These are phyloP conservation scores for Aplosporella prunicola DNA, from an alignment of 2,329 filamentous ascomycete species.

Conservation along the genomic window DNA sequence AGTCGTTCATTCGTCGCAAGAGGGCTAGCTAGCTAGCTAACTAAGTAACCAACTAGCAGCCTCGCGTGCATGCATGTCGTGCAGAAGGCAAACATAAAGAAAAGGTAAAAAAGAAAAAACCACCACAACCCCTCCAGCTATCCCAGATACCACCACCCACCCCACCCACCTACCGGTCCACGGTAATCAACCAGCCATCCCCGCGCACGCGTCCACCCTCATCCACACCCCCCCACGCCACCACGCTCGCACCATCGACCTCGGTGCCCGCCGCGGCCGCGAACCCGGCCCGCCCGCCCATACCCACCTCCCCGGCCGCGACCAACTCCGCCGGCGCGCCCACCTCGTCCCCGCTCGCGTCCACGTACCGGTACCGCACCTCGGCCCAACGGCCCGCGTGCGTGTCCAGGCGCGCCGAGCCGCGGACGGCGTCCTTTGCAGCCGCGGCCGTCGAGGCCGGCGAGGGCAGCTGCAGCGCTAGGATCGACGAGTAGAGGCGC, in stretches of 20 bases:
- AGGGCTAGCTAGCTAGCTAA: too few relatives aligned
- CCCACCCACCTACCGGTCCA: conserved; percentile 25
- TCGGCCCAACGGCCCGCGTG: conserved; percentile 43
- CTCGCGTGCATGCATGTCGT: too few relatives aligned
- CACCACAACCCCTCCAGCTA: too few relatives aligned
- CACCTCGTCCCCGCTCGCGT: conserved; percentile 35
- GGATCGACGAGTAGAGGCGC: too few relatives aligned
- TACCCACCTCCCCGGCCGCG: conserved; percentile 30
- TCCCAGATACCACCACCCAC: too few relatives aligned
- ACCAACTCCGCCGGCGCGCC: conserved; percentile 23
- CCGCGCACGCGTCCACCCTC: conserved; percentile 30
- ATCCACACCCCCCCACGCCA: conserved; percentile 47
- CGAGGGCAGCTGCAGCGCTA: conserved; percentile 44
- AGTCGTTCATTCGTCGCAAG: too few relatives aligned
- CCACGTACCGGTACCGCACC: conserved; percentile 37
- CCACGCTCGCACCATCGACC: conserved; percentile 37
- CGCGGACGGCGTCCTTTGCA: conserved; percentile 42
- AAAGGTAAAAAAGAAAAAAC: too few relatives aligned
- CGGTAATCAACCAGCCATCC: conserved; percentile 36
- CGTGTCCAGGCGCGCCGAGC: conserved; percentile 37
- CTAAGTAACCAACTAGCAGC: too few relatives aligned
- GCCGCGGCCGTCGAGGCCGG: conserved; percentile 38
- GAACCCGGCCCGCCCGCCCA: conserved; percentile 33
- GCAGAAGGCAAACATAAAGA: too few relatives aligned
- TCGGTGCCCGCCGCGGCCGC: conserved; percentile 33